Percentiles rank a stretch among this genome's conserved stretches.
These are phyloP conservation scores for Carex cristatella DNA, from an alignment of 176 grass and related monocot genomes.

Conservation along the genomic window DNA sequence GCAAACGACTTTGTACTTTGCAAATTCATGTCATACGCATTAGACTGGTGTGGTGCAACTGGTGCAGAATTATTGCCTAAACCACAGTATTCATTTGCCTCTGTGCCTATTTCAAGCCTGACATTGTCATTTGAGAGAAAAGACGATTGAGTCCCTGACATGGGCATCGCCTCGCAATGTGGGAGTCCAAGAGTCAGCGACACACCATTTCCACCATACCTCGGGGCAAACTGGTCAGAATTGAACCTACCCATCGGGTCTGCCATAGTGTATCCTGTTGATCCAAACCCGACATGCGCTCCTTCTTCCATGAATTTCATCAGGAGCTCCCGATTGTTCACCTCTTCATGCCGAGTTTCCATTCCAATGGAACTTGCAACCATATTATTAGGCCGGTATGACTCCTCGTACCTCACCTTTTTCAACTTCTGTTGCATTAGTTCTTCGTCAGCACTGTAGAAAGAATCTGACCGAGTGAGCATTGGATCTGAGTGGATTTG, in stretches of 20 bases:
- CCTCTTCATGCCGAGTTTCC: slow-evolving; percentile 40
- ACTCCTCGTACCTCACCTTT: slow-evolving; percentile 43
- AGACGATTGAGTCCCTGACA: slow-evolving; percentile 38
- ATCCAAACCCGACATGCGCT: slow-evolving; percentile 19
- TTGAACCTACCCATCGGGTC: slow-evolving; percentile 52
- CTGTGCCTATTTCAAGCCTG: slow-evolving; percentile 36
- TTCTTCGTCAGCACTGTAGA: not conserved
- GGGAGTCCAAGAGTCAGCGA: slow-evolving; percentile 91
- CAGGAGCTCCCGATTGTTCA: slow-evolving; percentile 74
- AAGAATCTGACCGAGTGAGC: not conserved
- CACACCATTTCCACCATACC: slow-evolving; percentile 58
- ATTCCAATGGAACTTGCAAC: slow-evolving; percentile 4
- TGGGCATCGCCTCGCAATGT: slow-evolving; percentile 51
- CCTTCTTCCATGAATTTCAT: slow-evolving; percentile 95
- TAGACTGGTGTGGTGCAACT: slow-evolving; percentile 24
- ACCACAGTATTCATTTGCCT: slow-evolving; percentile 30
- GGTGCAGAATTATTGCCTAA: slow-evolving; percentile 13
- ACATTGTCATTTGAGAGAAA: slow-evolving; percentile 31
- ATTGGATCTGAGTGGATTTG: slow-evolving; percentile 3
- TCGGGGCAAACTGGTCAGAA: slow-evolving; percentile 51
- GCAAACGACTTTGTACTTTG: slow-evolving; percentile 70
- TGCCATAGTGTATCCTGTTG: not conserved
- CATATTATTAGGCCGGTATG: slow-evolving; percentile 15
- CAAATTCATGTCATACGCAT: slow-evolving; percentile 77
- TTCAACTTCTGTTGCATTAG: slow-evolving; percentile 37